A percentile compares a stretch with the other conserved stretches of the same genome.
phyloP scores from a whole-genome alignment of 257 asterid species.

The Lithospermum erythrorhizon region DNA sequence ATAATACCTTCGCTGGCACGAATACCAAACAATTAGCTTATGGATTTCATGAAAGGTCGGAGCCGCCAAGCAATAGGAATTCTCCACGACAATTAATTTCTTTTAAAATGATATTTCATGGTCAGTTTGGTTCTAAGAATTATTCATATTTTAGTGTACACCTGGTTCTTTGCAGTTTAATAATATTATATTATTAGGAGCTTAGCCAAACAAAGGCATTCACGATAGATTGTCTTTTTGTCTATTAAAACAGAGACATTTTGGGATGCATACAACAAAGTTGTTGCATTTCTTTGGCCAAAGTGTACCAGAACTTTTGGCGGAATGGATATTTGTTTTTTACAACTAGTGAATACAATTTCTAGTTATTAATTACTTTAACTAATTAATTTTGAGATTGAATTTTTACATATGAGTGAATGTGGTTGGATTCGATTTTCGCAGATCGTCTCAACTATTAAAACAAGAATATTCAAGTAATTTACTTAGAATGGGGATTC shows the following conservation, averaged over 20 bases:
- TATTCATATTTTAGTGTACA: too few relatives aligned
- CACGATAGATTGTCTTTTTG: constrained; percentile 17
- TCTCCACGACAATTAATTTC: constrained; percentile 11
- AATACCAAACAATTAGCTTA: neutral
- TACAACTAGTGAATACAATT: too few relatives aligned
- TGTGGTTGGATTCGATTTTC: too few relatives aligned
- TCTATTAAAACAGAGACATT: constrained; percentile 19
- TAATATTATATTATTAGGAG: neutral
- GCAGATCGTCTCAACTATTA: too few relatives aligned
- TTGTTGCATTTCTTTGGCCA: neutral
- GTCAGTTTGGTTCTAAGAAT: neutral
- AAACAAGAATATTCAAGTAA: too few relatives aligned
- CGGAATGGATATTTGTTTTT: too few relatives aligned
- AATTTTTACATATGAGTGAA: too few relatives aligned
- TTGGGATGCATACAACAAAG: constrained; percentile 13
- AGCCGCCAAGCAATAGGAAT: constrained; percentile 12
- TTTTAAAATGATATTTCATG: constrained; percentile 5
- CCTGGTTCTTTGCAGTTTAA: neutral
- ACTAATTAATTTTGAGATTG: too few relatives aligned
- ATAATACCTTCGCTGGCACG: neutral
- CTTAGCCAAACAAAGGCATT: constrained; percentile 1
- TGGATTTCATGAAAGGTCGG: constrained; percentile 4
- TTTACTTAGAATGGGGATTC: too few relatives aligned
- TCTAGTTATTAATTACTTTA: too few relatives aligned
- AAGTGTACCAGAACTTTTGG: neutral